phyloP scores from a whole-genome alignment of 441 rosid species.

The Erysimum cheiri region DNA sequence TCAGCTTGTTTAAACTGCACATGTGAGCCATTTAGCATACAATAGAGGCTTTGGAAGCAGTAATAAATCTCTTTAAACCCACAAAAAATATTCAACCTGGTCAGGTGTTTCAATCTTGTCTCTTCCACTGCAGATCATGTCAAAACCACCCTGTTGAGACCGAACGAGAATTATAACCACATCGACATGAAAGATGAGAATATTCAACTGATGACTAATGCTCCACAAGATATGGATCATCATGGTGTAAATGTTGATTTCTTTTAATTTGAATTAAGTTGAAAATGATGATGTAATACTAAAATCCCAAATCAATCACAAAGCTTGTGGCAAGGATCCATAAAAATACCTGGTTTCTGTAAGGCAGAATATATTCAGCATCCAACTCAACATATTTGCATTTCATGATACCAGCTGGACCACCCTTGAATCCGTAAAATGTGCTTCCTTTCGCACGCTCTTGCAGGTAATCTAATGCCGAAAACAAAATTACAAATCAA shows the following conservation, averaged over 20 bases:
- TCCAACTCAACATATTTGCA: constrained; percentile 85
- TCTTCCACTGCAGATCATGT: constrained; percentile 99
- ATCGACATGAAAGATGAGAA: background rate
- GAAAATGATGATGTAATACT: background rate
- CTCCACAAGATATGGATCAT: background rate
- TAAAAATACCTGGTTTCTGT: constrained; percentile 82
- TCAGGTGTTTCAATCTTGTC: constrained; percentile 99
- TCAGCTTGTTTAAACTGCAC: constrained; percentile 97
- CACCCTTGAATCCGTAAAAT: constrained; percentile 90
- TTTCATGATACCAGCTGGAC: constrained; percentile 99
- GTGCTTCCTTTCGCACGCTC: constrained; percentile 78
- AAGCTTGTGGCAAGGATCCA: background rate
- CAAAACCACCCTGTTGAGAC: constrained; percentile 88
- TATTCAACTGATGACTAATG: background rate
- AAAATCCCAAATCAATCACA: constrained; percentile 22
- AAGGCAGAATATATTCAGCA: constrained; percentile 74
- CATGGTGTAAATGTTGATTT: background rate
- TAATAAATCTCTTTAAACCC: background rate
- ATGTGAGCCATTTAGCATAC: constrained; percentile 14
- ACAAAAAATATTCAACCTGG: constrained; percentile 60
- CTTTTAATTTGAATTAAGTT: too few species aligned
- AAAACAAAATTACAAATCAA: background rate
- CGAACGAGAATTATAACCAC: constrained; percentile 8
- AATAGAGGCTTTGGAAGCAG: background rate
- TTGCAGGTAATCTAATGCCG: constrained; percentile 83